Evolutionary conservation across 495 filamentous ascomycete species (phyloP), one percentile per base, ranked within the genome.

Genomic region (Podospora anserina): DNA sequence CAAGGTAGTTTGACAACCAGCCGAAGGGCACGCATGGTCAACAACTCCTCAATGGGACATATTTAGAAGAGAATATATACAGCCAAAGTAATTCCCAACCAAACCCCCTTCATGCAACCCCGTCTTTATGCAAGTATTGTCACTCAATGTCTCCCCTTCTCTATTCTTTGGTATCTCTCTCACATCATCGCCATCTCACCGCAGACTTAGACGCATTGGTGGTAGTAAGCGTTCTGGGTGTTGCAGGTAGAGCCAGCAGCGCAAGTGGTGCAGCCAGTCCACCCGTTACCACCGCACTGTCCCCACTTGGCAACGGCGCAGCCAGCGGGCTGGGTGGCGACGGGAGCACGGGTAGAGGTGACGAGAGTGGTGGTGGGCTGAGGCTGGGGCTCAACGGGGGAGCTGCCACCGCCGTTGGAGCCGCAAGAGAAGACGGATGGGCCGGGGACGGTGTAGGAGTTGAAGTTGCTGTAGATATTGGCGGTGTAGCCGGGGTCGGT

Each of bases 401-500:
- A 30, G 58, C 13, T 15, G 64, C 55, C 61, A 63, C 64, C 56
- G 27, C 44, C 27, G n/a, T 64, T 65, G 57, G 55, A 23, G 30
- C 59, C 66, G 66, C 75, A 77, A n/a, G 65, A 49, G 58, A 71
- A 77, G 61, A 72, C 70, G 5, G 65, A 28, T 2, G 75, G 75
- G 64, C 73, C 76, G 60, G 74, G 74, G 56, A 76, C 74, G 56
- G 69, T 74, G 74, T 77, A 77, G 69, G 20, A 72, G 65, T 65
- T 66, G 66, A 77, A 70, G 70, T 72, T 72, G 60, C 11, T 55
- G 69, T 77, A 77, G 72, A 77, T 77, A 68, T 79, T 84, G 58
- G 76, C 83, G 1, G 82, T 84, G 68, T 85, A 87, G 30, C 86
- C 86, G 0, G 86, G 83, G 63, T 89, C 86, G 1, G 80, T 83